Evolutionary conservation across 208 protist genomes (phyloP).

Genomic region (Endotrypanum monterogeii): DNA sequence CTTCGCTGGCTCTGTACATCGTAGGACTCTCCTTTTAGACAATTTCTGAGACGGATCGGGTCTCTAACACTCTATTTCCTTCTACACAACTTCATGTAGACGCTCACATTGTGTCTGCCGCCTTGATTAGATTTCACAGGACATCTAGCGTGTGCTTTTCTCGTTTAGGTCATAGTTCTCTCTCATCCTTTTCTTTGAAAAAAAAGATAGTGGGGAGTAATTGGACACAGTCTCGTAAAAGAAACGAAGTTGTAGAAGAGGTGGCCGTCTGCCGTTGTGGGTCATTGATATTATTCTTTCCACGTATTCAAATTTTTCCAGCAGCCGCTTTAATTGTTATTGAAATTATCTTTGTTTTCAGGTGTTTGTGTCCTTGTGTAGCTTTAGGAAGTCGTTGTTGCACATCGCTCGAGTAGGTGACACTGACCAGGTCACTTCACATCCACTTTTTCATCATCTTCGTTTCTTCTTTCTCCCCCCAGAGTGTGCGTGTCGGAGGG

Average conservation of each 20-base stretch:
- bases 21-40: neutral
- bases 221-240: neutral
- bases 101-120: neutral
- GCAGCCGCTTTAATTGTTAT: too few relatives aligned
- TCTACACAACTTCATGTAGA: neutral
- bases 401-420: neutral
- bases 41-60: neutral
- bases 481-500: neutral
- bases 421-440: slow-evolving; percentile 1
- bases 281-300: neutral
- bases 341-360: neutral
- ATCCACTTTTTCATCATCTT: neutral
- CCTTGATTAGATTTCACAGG: neutral
- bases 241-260: neutral
- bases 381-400: neutral
- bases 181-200: neutral
- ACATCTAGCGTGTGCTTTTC: neutral
- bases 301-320: neutral
- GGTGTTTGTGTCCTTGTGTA: neutral
- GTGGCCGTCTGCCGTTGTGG: too few relatives aligned
- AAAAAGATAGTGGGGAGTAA: neutral
- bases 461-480: neutral
- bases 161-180: neutral
- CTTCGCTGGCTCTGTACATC: neutral
- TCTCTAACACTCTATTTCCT: neutral